These are phyloP conservation scores for Mucor velutinosus DNA, from an alignment of 371 early-diverging fungal genomes.

Conservation along the genomic window DNA sequence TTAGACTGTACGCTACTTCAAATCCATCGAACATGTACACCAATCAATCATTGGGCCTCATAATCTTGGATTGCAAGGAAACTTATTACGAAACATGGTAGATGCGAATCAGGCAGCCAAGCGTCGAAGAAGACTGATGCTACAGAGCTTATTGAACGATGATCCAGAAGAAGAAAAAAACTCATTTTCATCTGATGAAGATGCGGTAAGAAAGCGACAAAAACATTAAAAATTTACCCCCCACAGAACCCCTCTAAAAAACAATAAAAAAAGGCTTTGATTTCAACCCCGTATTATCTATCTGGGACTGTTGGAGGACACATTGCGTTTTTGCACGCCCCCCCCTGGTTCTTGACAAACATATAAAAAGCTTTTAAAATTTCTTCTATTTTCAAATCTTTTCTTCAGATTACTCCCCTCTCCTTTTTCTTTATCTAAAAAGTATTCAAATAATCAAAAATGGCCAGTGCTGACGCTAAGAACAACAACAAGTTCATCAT, in stretches of 20 bases:
- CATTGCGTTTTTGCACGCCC: constrained; percentile 1
- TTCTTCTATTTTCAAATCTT: constrained; percentile 9
- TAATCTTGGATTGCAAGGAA: constrained; percentile 78
- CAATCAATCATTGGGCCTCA: constrained; percentile 80
- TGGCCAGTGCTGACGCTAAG: constrained; percentile 5
- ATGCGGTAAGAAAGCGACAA: constrained; percentile 10
- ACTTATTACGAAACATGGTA: constrained; percentile 45
- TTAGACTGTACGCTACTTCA: constrained; percentile 86
- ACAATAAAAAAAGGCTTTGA: not conserved
- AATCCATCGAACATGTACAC: constrained; percentile 88
- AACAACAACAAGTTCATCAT: constrained; percentile 43
- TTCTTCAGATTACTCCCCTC: constrained; percentile 23
- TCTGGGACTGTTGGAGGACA: constrained; percentile 8
- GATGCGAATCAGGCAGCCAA: constrained; percentile 45
- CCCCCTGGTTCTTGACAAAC: constrained; percentile 16
- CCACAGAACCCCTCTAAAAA: not conserved
- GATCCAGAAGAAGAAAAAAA: constrained; percentile 27
- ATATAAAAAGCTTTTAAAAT: constrained; percentile 20
- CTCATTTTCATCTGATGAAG: constrained; percentile 20
- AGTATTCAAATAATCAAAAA: constrained; percentile 12
- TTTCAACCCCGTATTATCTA: not conserved
- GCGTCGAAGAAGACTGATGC: constrained; percentile 44
- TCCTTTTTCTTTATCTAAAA: constrained; percentile 22
- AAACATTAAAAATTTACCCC: constrained; percentile 9
- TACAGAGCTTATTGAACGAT: constrained; percentile 42